Percentiles rank a stretch among this genome's conserved stretches.
Evolutionary conservation across 108 stramenopile genomes (phyloP).

Genomic region (Epithemia pelagica): DNA sequence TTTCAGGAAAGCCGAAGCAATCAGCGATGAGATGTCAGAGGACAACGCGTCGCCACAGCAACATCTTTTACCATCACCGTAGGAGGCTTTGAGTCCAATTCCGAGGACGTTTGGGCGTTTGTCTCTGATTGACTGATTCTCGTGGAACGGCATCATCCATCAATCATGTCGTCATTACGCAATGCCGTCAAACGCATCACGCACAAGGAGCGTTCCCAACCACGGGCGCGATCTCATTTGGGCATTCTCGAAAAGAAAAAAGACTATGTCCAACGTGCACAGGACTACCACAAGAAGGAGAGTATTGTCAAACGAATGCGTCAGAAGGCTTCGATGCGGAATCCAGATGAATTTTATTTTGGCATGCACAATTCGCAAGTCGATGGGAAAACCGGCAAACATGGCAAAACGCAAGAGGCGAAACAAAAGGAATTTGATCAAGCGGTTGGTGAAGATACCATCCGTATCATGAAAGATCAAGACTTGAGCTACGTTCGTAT

Average conservation of each 20-base stretch:
- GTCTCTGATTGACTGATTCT: too few species aligned
- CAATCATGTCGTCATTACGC: conserved; percentile 95
- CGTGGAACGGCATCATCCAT: too few species aligned
- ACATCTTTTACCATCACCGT: too few species aligned
- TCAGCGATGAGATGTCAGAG: too few species aligned
- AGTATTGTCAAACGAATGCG: conserved; percentile 61
- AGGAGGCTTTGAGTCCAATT: too few species aligned
- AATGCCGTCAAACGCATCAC: conserved; percentile 98
- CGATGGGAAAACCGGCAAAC: conserved; percentile 46
- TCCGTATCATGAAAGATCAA: conserved; percentile 92
- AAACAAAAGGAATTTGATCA: conserved; percentile 37
- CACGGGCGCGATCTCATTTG: conserved; percentile 69
- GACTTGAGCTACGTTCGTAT: conserved; percentile 89
- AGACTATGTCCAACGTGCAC: conserved; percentile 94
- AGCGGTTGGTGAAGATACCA: conserved; percentile 49
- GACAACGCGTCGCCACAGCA: too few species aligned
- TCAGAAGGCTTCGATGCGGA: conserved; percentile 80
- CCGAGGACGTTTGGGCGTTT: too few species aligned
- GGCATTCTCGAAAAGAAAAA: conserved; percentile 97
- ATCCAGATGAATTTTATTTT: conserved; percentile 99
- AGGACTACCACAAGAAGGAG: conserved; percentile 86
- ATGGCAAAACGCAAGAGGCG: conserved; percentile 43
- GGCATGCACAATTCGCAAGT: conserved; percentile 88
- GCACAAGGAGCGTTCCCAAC: conserved; percentile 98
- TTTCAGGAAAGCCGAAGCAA: too few species aligned